Evolutionary conservation across 2,329 filamentous ascomycete genomes (phyloP), one percentile per base, ranked within the genome.

Genomic region (Mollisiaceae sp.): DNA sequence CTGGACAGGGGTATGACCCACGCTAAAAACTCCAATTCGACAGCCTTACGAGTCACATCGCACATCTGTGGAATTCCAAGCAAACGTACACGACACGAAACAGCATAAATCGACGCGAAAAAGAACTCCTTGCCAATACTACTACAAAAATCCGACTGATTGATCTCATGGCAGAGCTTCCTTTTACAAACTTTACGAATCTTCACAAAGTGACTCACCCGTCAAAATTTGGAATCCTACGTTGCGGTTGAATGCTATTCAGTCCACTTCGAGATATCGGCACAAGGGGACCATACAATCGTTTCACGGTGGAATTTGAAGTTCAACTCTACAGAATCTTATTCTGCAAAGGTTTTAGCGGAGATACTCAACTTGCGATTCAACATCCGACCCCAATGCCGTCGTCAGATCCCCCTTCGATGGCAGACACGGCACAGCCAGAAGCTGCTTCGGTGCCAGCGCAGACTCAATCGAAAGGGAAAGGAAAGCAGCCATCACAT

Each of bases 351-450:
- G 8, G 1, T 35, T 18, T 24, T 18, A 50, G n/a, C 9, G 15
- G 5, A 18, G 14, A 57, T 22, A 32, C 5, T 4, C 12, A 45
- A 35, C 9, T 58, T 11, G 38, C 8, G n/a, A 39, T 14, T 15
- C 8, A 38, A 58, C 58, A 52, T 6, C 35, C 24, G 4, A 20
- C 32, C 59, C 59, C 56, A 35, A 68, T 68, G 67, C 68, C 71
- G n/a, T 68, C 72, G 20, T 70, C 69, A 20, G 67, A 71, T 20
- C 65, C 65, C 55, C 61, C 65, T 35, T 20, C 67, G 15, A 57
- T 57, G 35, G 62, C 55, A n/a, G 67, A 69, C 43, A 24, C 65
- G 12, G 20, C 61, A 39, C 64, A 63, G 24, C 8, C 54, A 61
- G 58, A 67, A 22, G 36, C 62, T 38, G 39, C 64, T 32, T 45